Base-by-base conservation (phyloP, 2,329 filamentous ascomycete genomes). In the Dryadomyces quercus-mongolicae region DNA sequence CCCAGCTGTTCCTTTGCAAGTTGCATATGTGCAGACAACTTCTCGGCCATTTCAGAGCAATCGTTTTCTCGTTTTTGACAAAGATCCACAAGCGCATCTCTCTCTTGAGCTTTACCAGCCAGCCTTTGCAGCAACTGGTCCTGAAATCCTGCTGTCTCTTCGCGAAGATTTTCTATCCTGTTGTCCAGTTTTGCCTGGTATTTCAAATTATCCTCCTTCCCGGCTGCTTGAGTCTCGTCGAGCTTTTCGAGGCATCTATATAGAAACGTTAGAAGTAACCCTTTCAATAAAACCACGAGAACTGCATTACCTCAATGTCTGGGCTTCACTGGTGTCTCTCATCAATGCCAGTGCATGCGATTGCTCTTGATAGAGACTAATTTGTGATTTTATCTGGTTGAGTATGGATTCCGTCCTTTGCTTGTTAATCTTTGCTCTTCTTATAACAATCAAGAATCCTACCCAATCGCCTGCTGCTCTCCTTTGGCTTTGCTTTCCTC, bases 1-100 rank as follows among this genome's bases (percentile, higher is more conserved):
- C 15, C 18, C 3, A 34, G 6, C 18, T 55, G 54, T 13, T 58
- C 47, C 6, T 18, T 48, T 2, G 36, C 22, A 8, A 50, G 2
- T 2, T 43, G 34, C 7, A 16, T 16, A 15, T 54, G 53, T 2
- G 38, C 50, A 12, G 34, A 42, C 2, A 61, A 22, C 21, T 45
- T 42, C 10, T 44, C 42, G 1, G 48, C 21, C 1, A 59, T 4
- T 8, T 46, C 31, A 5, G 8, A 15, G 18, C 20, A 48, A n/a
- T 56, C 54, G 1, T 38, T 49, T 18, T 57, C 57, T 49, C 53
- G 40, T 13, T 54, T 40, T 18, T 54, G 49, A 12, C 54, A 56
- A 3, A 59, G 7, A 2, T 46, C 42, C 3, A 15, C 50, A 2
- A 59, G 18, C 2, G n/a, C 16, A 6, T 51, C 43, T 1, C 34